A percentile compares a stretch with the other conserved stretches of the same genome.
Conservation (phyloP, 305 asterid genomes). For the Fraxinus latifolia region DNA sequence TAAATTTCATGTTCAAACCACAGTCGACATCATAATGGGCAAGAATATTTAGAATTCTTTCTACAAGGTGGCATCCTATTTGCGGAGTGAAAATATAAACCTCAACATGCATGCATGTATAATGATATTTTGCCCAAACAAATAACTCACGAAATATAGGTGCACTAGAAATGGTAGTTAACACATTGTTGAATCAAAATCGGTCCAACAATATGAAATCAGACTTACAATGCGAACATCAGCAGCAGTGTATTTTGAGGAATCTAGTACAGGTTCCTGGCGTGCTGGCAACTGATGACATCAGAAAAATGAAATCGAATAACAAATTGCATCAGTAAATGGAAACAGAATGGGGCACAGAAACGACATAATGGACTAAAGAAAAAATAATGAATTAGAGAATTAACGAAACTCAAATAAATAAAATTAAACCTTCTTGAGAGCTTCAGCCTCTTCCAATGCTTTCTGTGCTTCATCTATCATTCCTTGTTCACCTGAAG, state of each 20-base stretch:
- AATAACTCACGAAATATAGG: not conserved
- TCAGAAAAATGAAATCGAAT: not conserved
- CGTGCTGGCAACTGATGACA: slow-evolving; percentile 62
- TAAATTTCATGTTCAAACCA: slow-evolving; percentile 12
- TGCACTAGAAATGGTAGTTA: not conserved
- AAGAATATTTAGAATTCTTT: not conserved
- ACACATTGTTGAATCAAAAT: not conserved
- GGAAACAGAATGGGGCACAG: not conserved
- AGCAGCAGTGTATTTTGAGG: slow-evolving; percentile 80
- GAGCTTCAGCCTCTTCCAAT: slow-evolving; percentile 91
- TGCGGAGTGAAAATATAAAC: not conserved
- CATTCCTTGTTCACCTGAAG: slow-evolving; percentile 83
- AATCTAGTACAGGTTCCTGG: slow-evolving; percentile 57
- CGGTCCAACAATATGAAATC: not conserved
- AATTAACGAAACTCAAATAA: slow-evolving; percentile 16
- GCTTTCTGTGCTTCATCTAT: slow-evolving; percentile 89
- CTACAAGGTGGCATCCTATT: not conserved
- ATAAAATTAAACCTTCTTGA: slow-evolving; percentile 56
- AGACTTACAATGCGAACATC: slow-evolving; percentile 86
- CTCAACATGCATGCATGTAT: not conserved
- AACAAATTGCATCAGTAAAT: not conserved
- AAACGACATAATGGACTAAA: slow-evolving; percentile 12
- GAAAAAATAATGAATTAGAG: not conserved
- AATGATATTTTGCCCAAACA: not conserved
- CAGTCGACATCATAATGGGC: not conserved